Evolutionary conservation across 1,284 basidiomycete species (phyloP).

Genomic region (Melampsora larici-populina): DNA sequence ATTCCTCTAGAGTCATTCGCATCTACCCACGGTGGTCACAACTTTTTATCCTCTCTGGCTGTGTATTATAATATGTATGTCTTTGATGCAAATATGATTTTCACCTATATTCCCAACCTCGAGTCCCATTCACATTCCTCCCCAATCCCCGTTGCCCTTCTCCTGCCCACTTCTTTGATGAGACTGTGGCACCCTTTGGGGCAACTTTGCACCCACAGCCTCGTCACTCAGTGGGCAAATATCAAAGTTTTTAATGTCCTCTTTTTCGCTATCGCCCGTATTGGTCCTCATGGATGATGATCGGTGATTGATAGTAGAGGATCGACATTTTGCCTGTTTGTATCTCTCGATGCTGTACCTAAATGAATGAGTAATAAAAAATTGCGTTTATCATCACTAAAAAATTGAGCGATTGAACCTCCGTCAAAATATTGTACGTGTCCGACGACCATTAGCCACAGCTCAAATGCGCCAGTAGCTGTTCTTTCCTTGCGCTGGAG

Average conservation of each 20-base stretch:
- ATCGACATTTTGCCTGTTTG: slow-evolving; percentile 10
- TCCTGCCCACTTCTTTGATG: slow-evolving; percentile 32
- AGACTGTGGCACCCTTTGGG: not conserved
- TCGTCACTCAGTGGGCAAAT: slow-evolving; percentile 33
- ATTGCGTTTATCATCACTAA: too few species aligned
- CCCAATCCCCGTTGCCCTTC: not conserved
- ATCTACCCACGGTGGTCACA: slow-evolving; percentile 37
- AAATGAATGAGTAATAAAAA: too few species aligned
- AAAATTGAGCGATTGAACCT: too few species aligned
- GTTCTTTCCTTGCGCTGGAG: too few species aligned
- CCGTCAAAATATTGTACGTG: too few species aligned
- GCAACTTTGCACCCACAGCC: not conserved
- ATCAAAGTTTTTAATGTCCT: slow-evolving; percentile 23
- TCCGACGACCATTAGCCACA: too few species aligned
- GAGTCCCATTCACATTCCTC: too few species aligned
- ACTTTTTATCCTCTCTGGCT: not conserved
- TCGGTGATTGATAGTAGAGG: slow-evolving; percentile 43
- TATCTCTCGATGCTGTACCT: too few species aligned
- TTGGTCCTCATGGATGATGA: slow-evolving; percentile 29
- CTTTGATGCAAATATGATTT: not conserved
- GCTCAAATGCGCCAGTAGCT: too few species aligned
- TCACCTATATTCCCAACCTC: not conserved
- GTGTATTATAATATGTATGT: not conserved
- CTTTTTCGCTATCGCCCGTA: slow-evolving; percentile 43
- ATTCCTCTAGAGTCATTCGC: slow-evolving; percentile 29